A percentile compares a stretch with the other conserved stretches of the same genome.
Evolutionary conservation across 176 grass and related monocot genomes (phyloP).

Genomic region (Raddia distichophylla): DNA sequence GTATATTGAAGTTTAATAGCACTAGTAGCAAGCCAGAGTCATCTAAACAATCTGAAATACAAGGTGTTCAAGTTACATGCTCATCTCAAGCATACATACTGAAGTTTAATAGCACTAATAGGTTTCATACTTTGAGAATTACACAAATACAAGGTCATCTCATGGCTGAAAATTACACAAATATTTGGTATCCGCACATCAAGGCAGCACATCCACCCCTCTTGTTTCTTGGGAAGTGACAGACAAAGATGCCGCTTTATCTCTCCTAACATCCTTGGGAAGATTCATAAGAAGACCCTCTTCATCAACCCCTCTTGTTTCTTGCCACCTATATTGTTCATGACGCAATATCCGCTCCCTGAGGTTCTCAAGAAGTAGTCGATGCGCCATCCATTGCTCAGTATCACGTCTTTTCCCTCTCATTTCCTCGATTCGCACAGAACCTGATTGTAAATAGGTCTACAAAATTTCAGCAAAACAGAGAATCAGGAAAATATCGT

Average conservation of each 20-base stretch:
- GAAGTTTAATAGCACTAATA: too few relatives aligned
- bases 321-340: slow-evolving; percentile 95
- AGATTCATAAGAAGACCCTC: slow-evolving; percentile 78
- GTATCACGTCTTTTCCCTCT: slow-evolving; percentile 80
- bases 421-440: slow-evolving; percentile 89
- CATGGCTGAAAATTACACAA: too few relatives aligned
- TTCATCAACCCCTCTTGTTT: slow-evolving; percentile 98
- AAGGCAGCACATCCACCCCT: too few relatives aligned
- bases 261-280: slow-evolving; percentile 90
- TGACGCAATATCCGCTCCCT: slow-evolving; percentile 82
- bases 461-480: slow-evolving; percentile 41
- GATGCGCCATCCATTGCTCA: slow-evolving; percentile 91
- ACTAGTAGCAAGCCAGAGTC: too few relatives aligned
- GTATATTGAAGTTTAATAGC: too few relatives aligned
- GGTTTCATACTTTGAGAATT: too few relatives aligned
- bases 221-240: slow-evolving; percentile 56
- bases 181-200: too few relatives aligned
- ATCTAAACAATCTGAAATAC: too few relatives aligned
- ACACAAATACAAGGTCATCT: too few relatives aligned
- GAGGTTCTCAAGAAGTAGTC: slow-evolving; percentile 79
- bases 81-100: too few relatives aligned
- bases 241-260: slow-evolving; percentile 91
- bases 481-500: slow-evolving; percentile 21
- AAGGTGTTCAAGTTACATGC: too few relatives aligned
- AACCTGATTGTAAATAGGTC: slow-evolving; percentile 90